A percentile compares a stretch with the other conserved stretches of the same genome.
Evolutionary conservation across 306 rosid genomes (phyloP).

Genomic region (Fagus sylvatica): DNA sequence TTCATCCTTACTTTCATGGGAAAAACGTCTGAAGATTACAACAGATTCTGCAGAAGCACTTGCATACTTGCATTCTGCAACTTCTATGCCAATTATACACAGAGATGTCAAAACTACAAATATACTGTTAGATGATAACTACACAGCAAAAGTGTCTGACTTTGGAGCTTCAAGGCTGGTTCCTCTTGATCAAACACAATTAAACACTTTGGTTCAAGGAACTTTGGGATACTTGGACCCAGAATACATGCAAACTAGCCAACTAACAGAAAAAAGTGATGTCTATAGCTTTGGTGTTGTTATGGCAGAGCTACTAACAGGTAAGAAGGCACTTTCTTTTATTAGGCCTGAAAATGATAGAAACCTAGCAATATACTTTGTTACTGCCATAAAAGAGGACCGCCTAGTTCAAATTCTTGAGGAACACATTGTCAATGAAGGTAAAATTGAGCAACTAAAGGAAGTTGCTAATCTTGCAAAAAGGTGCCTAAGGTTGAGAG

Average conservation of each 20-base stretch:
- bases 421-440: not conserved
- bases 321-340: constrained; percentile 43
- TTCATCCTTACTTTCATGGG: constrained; percentile 29
- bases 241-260: constrained; percentile 43
- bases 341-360: constrained; percentile 22
- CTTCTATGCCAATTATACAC: constrained; percentile 46
- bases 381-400: constrained; percentile 33
- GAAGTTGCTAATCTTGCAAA: constrained; percentile 33
- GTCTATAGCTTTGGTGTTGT: constrained; percentile 58
- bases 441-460: constrained; percentile 29
- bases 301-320: constrained; percentile 40
- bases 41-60: constrained; percentile 41
- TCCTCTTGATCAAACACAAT: constrained; percentile 40
- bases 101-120: constrained; percentile 60
- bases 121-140: constrained; percentile 37
- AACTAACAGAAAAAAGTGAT: constrained; percentile 54
- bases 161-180: constrained; percentile 52
- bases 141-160: constrained; percentile 46
- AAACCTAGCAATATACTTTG: constrained; percentile 38
- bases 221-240: constrained; percentile 57
- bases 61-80: constrained; percentile 46
- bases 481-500: constrained; percentile 34
- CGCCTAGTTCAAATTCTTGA: constrained; percentile 39
- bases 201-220: constrained; percentile 54
- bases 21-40: constrained; percentile 39